Evolutionary conservation across 495 filamentous ascomycete genomes (phyloP), one percentile per base, ranked within the genome.

Genomic region (Talaromyces proteolyticus): DNA sequence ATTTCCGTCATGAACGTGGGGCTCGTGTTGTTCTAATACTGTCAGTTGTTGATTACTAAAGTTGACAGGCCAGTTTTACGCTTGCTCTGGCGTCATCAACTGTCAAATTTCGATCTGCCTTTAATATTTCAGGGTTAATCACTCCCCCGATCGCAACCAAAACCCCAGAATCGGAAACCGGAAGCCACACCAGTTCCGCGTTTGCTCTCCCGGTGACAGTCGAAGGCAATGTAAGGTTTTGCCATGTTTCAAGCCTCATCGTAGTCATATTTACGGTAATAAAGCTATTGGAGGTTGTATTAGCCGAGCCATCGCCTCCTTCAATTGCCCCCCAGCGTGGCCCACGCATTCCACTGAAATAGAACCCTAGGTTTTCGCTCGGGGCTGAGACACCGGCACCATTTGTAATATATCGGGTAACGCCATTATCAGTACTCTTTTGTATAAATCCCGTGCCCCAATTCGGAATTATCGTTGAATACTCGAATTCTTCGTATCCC

Each of bases 131-230:
- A 0, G 78, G 76, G 50, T 69, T 65, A 18, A 75, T 60, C 24
- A 81, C 77, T 14, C 82, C 82, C 3, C 82, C 82, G 21, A 86
- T 61, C 19, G 72, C 77, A 11, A 85, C 72, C 5, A 86, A 60
- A 22, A 79, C 73, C 34, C 82, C 82, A 40, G 75, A 63, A 11
- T 66, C 52, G 11, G 79, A 76, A 20, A 82, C 75, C 1, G 82
- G 82, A n/a, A 86, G 63, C 82, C 82, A 86, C 4, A 79, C 79
- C 4, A 81, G 53, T 23, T 83, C 82, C 0, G 79, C 71, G 57
- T 68, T 73, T 25, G 77, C 80, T 36, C 82, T 68, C 1, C 77
- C 71, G 3, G 61, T 58, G 41, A 80, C 68, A 12, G 47, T 39
- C 0, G 48, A 12, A 0, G 78, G 73, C n/a, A 85, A 60, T 0